Base-by-base conservation (phyloP, 306 rosid species). In the Carpinus viminea region DNA sequence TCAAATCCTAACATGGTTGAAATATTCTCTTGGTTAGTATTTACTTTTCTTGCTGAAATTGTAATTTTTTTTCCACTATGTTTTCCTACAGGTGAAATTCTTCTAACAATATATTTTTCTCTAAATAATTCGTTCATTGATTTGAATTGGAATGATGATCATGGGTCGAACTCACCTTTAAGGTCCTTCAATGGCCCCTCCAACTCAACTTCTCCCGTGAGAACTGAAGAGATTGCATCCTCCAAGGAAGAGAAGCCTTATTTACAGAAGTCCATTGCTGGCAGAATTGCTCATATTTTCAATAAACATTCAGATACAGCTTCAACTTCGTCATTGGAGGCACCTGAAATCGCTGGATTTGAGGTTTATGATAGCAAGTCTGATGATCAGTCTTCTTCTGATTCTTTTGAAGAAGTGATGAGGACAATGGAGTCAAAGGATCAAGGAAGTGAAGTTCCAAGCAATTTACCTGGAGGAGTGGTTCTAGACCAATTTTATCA, bases 381-480 rank as follows among this genome's bases (percentile, higher is more conserved):
- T 34, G 98, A 91, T 85, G 98, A 90, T 66, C 88, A 81, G 61
- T 64, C 85, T 20, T 79, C 91, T 62, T 65, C 70, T 53, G 88
- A 81, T 31, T 77, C 85, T 48, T 92, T 91, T 75, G 98, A 92
- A 75, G 97, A 95, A 85, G 10, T 54, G 43, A 65, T 95, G 78
- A 90, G 21, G 60, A 83, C 76, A 71, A 51, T 91, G 78, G 89
- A 86, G 89, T 82, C 89, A 7, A 82, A 78, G 60, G 98, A 90
- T 73, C 86, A 89, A 80, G 90, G 83, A 75, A 85, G 78, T 71
- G 97, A 95, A 78, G 80, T 83, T 55, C 97, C 98, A 2, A 74
- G 62, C 74, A 89, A 92, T 83, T 88, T 95, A 75, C 82, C 98
- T 0, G 98, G 98, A 83, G 97, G 97, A 57, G 93, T 95, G 77